phyloP scores from a whole-genome alignment of 1,139 yeast species.

The Kodamaea plutei region DNA sequence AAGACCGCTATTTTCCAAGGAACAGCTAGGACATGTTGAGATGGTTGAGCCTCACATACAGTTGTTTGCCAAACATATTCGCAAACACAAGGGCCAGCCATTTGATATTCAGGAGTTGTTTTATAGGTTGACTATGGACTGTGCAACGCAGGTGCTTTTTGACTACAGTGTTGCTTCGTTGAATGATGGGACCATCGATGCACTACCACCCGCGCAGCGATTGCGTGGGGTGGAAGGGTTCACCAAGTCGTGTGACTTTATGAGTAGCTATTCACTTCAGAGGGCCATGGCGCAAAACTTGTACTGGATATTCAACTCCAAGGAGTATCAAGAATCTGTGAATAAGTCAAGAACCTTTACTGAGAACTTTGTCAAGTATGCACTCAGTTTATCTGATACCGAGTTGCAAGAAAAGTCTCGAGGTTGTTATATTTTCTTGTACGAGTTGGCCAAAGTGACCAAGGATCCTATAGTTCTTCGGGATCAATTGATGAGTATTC shows the following conservation, averaged over 20 bases:
- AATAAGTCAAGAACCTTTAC: constrained; percentile 24
- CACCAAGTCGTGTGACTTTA: constrained; percentile 27
- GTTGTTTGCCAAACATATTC: constrained; percentile 31
- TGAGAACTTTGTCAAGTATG: constrained; percentile 25
- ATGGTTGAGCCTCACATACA: constrained; percentile 45
- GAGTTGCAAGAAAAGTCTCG: constrained; percentile 34
- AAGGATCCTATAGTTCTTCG: constrained; percentile 38
- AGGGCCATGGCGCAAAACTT: constrained; percentile 27
- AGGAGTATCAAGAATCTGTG: constrained; percentile 23
- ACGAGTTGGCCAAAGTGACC: constrained; percentile 42
- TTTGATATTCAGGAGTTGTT: constrained; percentile 38
- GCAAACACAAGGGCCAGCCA: constrained; percentile 16
- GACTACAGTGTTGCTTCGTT: constrained; percentile 31
- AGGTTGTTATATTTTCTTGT: constrained; percentile 38
- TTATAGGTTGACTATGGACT: constrained; percentile 36
- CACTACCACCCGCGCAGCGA: constrained; percentile 10
- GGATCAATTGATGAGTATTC: constrained; percentile 42
- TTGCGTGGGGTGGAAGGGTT: constrained; percentile 26
- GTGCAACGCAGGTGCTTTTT: constrained; percentile 39
- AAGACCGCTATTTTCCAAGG: constrained; percentile 56
- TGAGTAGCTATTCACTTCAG: constrained; percentile 28
- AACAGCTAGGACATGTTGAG: constrained; percentile 49
- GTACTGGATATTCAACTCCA: constrained; percentile 24
- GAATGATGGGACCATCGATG: constrained; percentile 17
- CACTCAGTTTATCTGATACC: constrained; percentile 23